Evolutionary conservation across 2,329 filamentous ascomycete genomes (phyloP).

Genomic region (Xylariaceae sp.): DNA sequence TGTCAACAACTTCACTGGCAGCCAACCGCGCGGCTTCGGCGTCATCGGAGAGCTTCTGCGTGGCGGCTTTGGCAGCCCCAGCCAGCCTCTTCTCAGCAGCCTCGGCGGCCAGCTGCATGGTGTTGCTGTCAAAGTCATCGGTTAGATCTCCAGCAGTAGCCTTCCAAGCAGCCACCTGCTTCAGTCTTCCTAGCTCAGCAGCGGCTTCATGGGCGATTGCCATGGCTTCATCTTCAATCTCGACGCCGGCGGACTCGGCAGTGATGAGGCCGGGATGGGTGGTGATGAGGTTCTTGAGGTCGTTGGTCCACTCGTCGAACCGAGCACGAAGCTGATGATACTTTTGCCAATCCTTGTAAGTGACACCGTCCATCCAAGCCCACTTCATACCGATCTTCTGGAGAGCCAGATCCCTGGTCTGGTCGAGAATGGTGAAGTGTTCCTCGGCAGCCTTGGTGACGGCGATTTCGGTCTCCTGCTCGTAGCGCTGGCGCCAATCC

Average conservation of each 20-base stretch:
- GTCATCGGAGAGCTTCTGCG: background rate
- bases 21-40: slow-evolving; percentile 12
- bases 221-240: slow-evolving; percentile 78
- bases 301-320: slow-evolving; percentile 78
- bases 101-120: slow-evolving; percentile 55
- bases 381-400: slow-evolving; percentile 92
- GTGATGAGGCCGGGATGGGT: slow-evolving; percentile 66
- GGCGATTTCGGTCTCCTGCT: slow-evolving; percentile 63
- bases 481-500: slow-evolving; percentile 70
- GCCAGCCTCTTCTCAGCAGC: slow-evolving; percentile 34
- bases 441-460: slow-evolving; percentile 72
- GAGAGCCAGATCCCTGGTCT: slow-evolving; percentile 76
- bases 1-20: slow-evolving; percentile 1
- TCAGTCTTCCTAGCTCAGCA: slow-evolving; percentile 73
- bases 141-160: slow-evolving; percentile 68
- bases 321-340: slow-evolving; percentile 84
- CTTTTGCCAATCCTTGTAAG: slow-evolving; percentile 95
- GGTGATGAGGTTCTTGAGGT: slow-evolving; percentile 73
- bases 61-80: slow-evolving; percentile 16
- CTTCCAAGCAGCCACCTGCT: slow-evolving; percentile 83
- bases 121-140: slow-evolving; percentile 72
- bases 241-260: slow-evolving; percentile 63
- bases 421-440: slow-evolving; percentile 77
- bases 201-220: slow-evolving; percentile 72
- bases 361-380: slow-evolving; percentile 93